phyloP scores from a whole-genome alignment of 257 asterid species.

The Przewalskia tangutica region DNA sequence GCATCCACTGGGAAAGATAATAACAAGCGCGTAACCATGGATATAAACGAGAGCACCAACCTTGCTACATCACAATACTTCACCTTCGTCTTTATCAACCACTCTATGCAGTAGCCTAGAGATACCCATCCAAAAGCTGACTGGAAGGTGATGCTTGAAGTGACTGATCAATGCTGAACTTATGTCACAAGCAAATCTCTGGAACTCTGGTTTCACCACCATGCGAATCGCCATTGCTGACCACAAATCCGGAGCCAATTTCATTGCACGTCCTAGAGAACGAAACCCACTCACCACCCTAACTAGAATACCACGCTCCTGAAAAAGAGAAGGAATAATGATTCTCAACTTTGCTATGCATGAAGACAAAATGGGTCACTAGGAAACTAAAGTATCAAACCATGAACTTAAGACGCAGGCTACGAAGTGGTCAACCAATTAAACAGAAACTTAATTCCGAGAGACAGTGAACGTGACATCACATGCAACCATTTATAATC shows the following conservation, averaged over 20 bases:
- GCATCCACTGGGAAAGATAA: neutral
- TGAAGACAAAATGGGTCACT: neutral
- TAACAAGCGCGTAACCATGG: neutral
- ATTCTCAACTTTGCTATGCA: neutral
- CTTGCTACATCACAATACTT: neutral
- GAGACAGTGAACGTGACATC: neutral
- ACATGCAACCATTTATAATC: neutral
- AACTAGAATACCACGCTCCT: constrained; percentile 42
- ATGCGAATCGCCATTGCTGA: constrained; percentile 62
- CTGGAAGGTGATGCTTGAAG: constrained; percentile 36
- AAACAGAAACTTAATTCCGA: neutral
- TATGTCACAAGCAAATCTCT: constrained; percentile 43
- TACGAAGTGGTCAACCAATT: neutral
- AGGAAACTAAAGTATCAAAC: neutral
- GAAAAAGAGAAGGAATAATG: constrained; percentile 7
- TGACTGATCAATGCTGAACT: constrained; percentile 43
- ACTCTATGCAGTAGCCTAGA: constrained; percentile 45
- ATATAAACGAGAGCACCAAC: neutral
- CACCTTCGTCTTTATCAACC: neutral
- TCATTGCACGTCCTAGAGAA: constrained; percentile 52
- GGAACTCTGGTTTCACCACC: constrained; percentile 58
- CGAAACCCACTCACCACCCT: constrained; percentile 53
- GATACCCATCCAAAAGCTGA: constrained; percentile 44
- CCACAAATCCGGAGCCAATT: constrained; percentile 73
- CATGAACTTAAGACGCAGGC: neutral